Evolutionary conservation across 108 stramenopile genomes (phyloP).

Genomic region (Nitzschia palea): DNA sequence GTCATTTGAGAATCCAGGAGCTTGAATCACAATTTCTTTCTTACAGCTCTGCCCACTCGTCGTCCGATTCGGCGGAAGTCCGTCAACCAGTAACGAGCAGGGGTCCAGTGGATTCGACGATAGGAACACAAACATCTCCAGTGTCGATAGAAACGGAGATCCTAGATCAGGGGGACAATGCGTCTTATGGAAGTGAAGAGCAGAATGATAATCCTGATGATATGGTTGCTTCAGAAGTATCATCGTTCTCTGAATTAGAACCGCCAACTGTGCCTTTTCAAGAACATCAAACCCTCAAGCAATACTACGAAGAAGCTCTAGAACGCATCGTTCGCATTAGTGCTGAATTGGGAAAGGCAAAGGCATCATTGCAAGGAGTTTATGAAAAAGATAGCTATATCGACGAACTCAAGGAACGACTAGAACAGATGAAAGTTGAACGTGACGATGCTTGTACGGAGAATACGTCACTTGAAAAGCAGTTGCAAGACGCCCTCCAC

Average conservation of each 20-base stretch:
- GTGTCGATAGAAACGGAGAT: background rate
- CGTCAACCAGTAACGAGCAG: background rate
- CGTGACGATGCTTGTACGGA: background rate
- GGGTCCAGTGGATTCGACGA: background rate
- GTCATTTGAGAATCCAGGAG: background rate
- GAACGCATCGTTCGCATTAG: conserved; percentile 1
- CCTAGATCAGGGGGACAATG: conserved; percentile 3
- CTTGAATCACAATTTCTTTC: conserved; percentile 6
- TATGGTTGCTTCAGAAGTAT: background rate
- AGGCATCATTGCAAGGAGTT: conserved; percentile 6
- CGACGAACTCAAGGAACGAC: background rate
- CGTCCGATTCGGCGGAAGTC: background rate
- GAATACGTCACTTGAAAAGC: background rate
- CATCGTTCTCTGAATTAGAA: conserved; percentile 4
- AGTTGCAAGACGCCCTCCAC: conserved; percentile 4
- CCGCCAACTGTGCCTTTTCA: conserved; percentile 8
- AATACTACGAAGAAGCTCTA: conserved; percentile 15
- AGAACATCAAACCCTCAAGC: background rate
- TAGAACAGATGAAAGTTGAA: background rate
- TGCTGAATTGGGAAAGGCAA: conserved; percentile 6
- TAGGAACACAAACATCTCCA: conserved; percentile 8
- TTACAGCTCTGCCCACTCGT: background rate
- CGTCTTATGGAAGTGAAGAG: background rate
- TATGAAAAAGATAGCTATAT: background rate
- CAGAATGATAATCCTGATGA: background rate